phyloP scores from a whole-genome alignment of 352 stramenopile species.

The Phytophthora pinifolia region DNA sequence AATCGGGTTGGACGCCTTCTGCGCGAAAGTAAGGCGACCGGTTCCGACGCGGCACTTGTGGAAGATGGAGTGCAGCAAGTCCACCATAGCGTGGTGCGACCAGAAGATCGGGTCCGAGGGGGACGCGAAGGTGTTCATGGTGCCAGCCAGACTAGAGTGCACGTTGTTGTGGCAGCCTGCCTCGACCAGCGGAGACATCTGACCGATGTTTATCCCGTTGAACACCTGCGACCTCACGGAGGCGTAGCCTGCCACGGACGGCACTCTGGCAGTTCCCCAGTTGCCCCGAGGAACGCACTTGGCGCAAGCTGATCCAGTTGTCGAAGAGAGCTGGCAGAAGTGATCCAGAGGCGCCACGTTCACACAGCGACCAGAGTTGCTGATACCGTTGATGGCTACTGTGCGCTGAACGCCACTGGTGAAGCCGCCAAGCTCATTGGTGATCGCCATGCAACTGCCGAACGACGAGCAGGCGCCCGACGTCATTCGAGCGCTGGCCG shows the following conservation, averaged over 20 bases:
- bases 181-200: slow-evolving; percentile 54
- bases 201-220: slow-evolving; percentile 45
- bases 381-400: slow-evolving; percentile 53
- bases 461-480: slow-evolving; percentile 51
- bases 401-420: slow-evolving; percentile 24
- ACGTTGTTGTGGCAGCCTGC: slow-evolving; percentile 65
- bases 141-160: slow-evolving; percentile 49
- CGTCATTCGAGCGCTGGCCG: slow-evolving; percentile 39
- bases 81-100: slow-evolving; percentile 72
- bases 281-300: slow-evolving; percentile 52
- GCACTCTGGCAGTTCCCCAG: slow-evolving; percentile 39
- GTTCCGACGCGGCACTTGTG: slow-evolving; percentile 68
- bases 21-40: slow-evolving; percentile 34
- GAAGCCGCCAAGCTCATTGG: slow-evolving; percentile 40
- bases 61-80: slow-evolving; percentile 65
- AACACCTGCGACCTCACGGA: slow-evolving; percentile 57
- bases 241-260: slow-evolving; percentile 40
- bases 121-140: slow-evolving; percentile 56
- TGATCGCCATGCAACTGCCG: slow-evolving; percentile 46
- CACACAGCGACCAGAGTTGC: slow-evolving; percentile 43
- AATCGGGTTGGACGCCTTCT: slow-evolving; percentile 50
- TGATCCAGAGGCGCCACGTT: slow-evolving; percentile 39
- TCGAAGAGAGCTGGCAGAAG: slow-evolving; percentile 49
- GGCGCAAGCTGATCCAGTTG: slow-evolving; percentile 27
- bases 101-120: slow-evolving; percentile 72